Evolutionary conservation across 139 green algal genomes (phyloP).

Genomic region (Tetratostichococcus sp.): DNA sequence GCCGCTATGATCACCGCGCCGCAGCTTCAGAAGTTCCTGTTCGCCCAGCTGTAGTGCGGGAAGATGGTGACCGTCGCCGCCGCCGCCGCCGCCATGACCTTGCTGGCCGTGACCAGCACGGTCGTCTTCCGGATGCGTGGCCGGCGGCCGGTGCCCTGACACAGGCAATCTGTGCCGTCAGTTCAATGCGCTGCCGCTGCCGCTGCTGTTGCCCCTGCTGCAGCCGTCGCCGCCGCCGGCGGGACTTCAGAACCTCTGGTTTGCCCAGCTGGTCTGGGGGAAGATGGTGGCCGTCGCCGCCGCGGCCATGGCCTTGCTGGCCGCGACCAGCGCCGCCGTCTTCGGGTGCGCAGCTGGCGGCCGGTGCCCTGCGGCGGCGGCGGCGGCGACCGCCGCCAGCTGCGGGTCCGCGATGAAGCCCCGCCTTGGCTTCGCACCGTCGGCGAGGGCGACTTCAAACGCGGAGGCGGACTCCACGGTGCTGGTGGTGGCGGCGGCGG

Average conservation of each 20-base stretch:
- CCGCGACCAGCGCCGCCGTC: constrained; percentile 17
- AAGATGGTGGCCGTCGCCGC: constrained; percentile 25
- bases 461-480: neutral
- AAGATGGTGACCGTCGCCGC: constrained; percentile 28
- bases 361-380: neutral
- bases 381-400: neutral
- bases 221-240: too few relatives aligned
- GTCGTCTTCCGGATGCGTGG: neutral
- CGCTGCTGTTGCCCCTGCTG: too few relatives aligned
- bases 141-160: too few relatives aligned
- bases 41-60: too few relatives aligned
- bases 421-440: neutral
- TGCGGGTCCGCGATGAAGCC: too few relatives aligned
- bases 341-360: neutral
- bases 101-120: constrained; percentile 29
- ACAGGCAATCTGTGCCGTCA: too few relatives aligned
- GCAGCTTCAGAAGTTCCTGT: too few relatives aligned
- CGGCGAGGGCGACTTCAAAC: neutral
- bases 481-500: neutral
- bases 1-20: too few relatives aligned
- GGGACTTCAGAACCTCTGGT: too few relatives aligned
- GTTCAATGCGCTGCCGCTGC: too few relatives aligned
- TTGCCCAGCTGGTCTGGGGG: too few relatives aligned
- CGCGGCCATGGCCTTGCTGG: constrained; percentile 36
- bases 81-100: constrained; percentile 23